Evolutionary conservation across 1,284 basidiomycete species (phyloP).

Genomic region (Sparassis latifolia): DNA sequence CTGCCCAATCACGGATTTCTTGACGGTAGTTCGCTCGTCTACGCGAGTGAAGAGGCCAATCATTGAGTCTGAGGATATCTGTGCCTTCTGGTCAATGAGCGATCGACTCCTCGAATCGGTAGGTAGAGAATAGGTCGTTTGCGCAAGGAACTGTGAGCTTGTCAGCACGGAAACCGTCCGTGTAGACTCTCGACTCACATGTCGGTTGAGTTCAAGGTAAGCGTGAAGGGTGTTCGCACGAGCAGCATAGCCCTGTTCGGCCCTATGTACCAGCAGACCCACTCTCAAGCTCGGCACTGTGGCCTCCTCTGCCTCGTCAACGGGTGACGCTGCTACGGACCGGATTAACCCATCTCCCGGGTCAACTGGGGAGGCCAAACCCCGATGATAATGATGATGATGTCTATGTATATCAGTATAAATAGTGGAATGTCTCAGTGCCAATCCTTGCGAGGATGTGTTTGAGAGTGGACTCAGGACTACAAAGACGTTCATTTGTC

Average conservation of each 20-base stretch:
- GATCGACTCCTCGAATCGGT: constrained; percentile 54
- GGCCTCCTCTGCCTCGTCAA: constrained; percentile 32
- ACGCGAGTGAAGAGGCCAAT: constrained; percentile 79
- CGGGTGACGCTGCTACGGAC: constrained; percentile 38
- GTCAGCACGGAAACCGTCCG: constrained; percentile 1
- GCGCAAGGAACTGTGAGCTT: constrained; percentile 41
- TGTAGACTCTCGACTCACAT: constrained; percentile 36
- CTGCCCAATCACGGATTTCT: constrained; percentile 82
- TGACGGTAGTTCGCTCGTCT: constrained; percentile 81
- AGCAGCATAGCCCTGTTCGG: constrained; percentile 54
- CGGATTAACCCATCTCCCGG: constrained; percentile 14
- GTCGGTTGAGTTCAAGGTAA: constrained; percentile 81
- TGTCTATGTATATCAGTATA: constrained; percentile 15
- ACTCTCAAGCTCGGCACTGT: constrained; percentile 47
- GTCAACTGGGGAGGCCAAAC: constrained; percentile 5
- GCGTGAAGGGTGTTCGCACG: constrained; percentile 80
- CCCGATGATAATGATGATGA: constrained; percentile 2
- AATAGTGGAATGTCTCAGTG: constrained; percentile 56
- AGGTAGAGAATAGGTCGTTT: constrained; percentile 47
- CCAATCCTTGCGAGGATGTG: constrained; percentile 35
- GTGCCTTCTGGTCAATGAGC: constrained; percentile 71
- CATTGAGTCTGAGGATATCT: constrained; percentile 83
- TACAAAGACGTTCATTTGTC: constrained; percentile 13
- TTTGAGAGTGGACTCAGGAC: constrained; percentile 37
- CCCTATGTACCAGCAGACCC: constrained; percentile 53